Evolutionary conservation across 1,284 basidiomycete species (phyloP).

Genomic region (Tylopilus sp.): DNA sequence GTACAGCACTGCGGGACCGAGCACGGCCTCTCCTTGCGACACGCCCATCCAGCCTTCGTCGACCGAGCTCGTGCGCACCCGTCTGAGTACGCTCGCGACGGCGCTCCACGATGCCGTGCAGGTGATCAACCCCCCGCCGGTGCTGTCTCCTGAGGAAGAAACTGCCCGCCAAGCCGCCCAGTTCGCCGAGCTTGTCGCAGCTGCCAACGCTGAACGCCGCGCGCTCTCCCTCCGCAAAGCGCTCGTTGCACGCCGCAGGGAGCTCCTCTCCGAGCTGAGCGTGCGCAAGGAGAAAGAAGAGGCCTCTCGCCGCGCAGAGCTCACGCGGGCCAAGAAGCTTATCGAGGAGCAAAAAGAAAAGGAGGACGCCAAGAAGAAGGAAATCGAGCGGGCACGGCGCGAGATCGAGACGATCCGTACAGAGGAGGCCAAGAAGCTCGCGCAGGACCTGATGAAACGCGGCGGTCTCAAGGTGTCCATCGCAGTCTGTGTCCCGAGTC

Average conservation of each 20-base stretch:
- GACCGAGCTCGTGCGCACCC: constrained; percentile 66
- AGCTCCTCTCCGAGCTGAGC: constrained; percentile 82
- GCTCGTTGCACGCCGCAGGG: constrained; percentile 81
- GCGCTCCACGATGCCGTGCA: constrained; percentile 69
- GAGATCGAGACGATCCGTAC: constrained; percentile 81
- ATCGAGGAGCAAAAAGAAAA: constrained; percentile 62
- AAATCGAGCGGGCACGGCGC: constrained; percentile 73
- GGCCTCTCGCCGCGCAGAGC: constrained; percentile 73
- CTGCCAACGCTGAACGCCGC: constrained; percentile 70
- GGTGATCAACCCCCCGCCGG: constrained; percentile 43
- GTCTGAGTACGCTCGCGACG: constrained; percentile 70
- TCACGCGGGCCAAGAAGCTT: constrained; percentile 65
- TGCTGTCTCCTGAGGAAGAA: constrained; percentile 43
- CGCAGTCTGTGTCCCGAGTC: constrained; percentile 48
- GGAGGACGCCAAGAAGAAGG: constrained; percentile 69
- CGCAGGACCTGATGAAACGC: constrained; percentile 80
- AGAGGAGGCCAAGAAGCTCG: constrained; percentile 88
- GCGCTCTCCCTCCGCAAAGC: constrained; percentile 72
- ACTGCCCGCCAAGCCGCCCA: constrained; percentile 53
- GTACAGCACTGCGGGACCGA: constrained; percentile 11
- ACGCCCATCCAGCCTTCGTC: constrained; percentile 59
- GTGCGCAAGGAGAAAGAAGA: constrained; percentile 91
- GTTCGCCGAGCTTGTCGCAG: constrained; percentile 51
- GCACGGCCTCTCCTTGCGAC: constrained; percentile 15
- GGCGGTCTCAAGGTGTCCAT: constrained; percentile 84